Evolutionary conservation across 2,329 filamentous ascomycete genomes (phyloP).

Genomic region (Alternaria sp.): DNA sequence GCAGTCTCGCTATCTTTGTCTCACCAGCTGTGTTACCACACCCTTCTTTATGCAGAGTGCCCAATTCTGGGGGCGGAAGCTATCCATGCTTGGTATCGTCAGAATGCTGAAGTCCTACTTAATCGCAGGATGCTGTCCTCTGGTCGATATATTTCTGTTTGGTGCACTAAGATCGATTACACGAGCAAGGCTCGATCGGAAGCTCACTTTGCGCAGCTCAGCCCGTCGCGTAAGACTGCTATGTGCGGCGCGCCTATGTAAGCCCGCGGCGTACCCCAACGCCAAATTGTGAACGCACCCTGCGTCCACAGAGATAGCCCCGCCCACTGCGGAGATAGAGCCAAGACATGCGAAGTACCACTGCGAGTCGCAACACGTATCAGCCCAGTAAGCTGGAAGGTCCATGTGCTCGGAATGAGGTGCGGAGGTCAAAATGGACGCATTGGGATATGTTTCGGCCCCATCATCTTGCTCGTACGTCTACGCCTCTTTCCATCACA

Average conservation of each 20-base stretch:
- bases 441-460: background rate
- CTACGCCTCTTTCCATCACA: background rate
- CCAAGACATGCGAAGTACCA: background rate
- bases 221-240: background rate
- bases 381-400: background rate
- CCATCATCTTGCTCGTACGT: background rate
- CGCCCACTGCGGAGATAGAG: background rate
- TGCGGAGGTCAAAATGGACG: background rate
- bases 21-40: background rate
- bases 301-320: background rate
- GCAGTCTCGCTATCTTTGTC: background rate
- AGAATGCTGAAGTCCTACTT: background rate
- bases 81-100: background rate
- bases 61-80: background rate
- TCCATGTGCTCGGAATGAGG: background rate
- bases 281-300: background rate
- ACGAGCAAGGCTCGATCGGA: background rate
- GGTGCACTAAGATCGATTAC: background rate
- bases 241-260: background rate
- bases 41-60: background rate
- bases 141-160: background rate
- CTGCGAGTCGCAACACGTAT: background rate
- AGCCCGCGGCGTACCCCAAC: constrained; percentile 10
- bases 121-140: background rate
- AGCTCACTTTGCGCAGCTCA: background rate